Percentiles rank a stretch among this genome's conserved stretches.
phyloP scores from a whole-genome alignment of 257 asterid genomes.

The Solanum okadae region DNA sequence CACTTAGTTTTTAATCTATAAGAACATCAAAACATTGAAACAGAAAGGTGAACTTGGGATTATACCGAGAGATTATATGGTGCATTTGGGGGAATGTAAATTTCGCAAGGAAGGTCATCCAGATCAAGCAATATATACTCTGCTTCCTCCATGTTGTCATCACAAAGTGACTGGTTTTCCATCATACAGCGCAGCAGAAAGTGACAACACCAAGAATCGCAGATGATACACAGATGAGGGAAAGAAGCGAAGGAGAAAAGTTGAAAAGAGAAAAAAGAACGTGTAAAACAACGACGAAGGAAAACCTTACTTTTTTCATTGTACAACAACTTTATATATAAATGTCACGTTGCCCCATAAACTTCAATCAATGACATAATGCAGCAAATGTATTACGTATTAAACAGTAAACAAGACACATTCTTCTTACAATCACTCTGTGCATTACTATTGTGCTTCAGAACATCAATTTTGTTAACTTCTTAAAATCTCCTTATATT shows the following conservation, averaged over 20 bases:
- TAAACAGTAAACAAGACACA: neutral
- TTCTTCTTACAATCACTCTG: neutral
- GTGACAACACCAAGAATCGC: neutral
- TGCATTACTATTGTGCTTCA: neutral
- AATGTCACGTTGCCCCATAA: neutral
- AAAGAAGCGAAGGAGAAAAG: neutral
- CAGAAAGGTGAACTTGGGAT: neutral
- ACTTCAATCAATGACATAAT: neutral
- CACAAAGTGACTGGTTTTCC: neutral
- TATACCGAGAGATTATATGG: conserved; percentile 68
- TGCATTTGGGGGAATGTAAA: conserved; percentile 53
- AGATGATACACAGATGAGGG: neutral
- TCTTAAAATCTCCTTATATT: neutral
- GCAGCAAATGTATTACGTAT: neutral
- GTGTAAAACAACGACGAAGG: neutral
- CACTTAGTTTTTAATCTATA: neutral
- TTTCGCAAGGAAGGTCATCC: conserved; percentile 29
- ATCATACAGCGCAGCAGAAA: neutral
- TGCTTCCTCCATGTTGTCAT: conserved; percentile 22
- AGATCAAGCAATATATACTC: conserved; percentile 65
- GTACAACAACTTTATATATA: neutral
- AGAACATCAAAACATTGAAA: neutral
- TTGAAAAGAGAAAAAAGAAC: neutral
- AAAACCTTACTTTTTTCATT: neutral
- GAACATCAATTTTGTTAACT: neutral